Conservation (phyloP, 805 yeast genomes). For the Ogataea pini region DNA sequence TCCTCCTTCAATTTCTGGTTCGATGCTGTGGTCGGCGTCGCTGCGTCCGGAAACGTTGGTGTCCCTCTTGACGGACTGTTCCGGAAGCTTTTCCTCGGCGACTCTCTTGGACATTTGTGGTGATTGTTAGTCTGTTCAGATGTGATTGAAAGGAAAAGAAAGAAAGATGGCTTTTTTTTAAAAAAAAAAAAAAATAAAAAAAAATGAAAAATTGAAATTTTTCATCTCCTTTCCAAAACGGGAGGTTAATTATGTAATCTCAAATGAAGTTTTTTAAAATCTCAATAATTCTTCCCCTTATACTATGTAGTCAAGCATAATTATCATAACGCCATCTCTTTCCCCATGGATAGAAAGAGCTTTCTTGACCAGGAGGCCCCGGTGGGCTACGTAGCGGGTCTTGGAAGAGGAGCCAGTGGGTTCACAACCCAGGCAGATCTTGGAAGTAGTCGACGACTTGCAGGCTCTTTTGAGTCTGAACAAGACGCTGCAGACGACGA, state of each 20-base stretch:
- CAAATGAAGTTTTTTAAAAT: background rate
- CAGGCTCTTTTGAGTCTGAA: slow-evolving; percentile 25
- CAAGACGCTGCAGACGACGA: slow-evolving; percentile 35
- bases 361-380: slow-evolving; percentile 89
- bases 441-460: slow-evolving; percentile 46
- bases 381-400: slow-evolving; percentile 84
- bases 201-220: slow-evolving; percentile 10
- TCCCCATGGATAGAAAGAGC: slow-evolving; percentile 49
- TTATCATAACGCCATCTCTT: too few species aligned
- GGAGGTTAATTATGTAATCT: slow-evolving; percentile 5
- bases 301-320: background rate
- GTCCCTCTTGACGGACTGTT: slow-evolving; percentile 23
- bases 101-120: slow-evolving; percentile 36
- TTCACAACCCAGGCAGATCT: slow-evolving; percentile 83
- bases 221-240: background rate
- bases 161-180: background rate
- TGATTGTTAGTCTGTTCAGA: background rate
- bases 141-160: background rate
- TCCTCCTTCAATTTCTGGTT: slow-evolving; percentile 54
- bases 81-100: slow-evolving; percentile 28
- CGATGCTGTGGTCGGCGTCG: slow-evolving; percentile 51
- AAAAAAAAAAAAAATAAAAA: background rate
- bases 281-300: background rate
- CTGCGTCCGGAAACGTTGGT: slow-evolving; percentile 27
- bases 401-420: slow-evolving; percentile 95